Base-by-base conservation (phyloP, 192 early-diverging fungal genomes). In the Bifiguratus adelaidae region DNA sequence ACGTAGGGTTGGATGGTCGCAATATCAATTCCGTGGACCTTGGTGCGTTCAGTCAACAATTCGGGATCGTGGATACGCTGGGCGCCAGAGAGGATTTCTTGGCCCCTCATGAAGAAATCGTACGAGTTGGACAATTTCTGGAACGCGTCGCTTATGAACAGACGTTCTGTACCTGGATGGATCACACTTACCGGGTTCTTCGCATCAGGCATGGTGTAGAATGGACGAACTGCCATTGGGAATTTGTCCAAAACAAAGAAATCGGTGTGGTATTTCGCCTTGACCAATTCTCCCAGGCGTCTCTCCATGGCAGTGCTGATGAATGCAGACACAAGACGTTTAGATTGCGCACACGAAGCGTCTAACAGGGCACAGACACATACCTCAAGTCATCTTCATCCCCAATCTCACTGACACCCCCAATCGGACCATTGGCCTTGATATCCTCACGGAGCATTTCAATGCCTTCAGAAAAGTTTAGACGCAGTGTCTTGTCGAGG, bases 211-310 rank as follows among this genome's bases (percentile, higher is more conserved):
- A 99, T 99, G 26, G 96, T 99, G 80, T 99, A 99, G 81, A 97
- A 97, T 29, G 96, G 94, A 37, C 96, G 80, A 30, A 97, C 80
- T 7, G 60, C 81, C 47, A 91, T 63, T n/a, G 96, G 96, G 81
- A 97, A 99, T 74, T 99, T 99, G 80, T 99, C 96, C 34, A 99
- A 65, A 63, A 97, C 91, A 74, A 87, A 99, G 62, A 99, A 99
- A 69, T 99, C 96, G 12, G 93, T 96, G 52, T 82, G 60, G 72
- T 96, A 94, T 77, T 95, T 91, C 47, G 87, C 81, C 57, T 83
- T 82, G 47, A 99, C 88, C 29, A 96, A 67, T 52, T 78, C 63
- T 44, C 96, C 96, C 15, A 99, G 78, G 28, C 69, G 58, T 41
- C 75, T 71, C 68, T 99, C 96, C 28, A 78, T 74, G 30, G 83